A percentile compares a stretch with the other conserved stretches of the same genome.
These are phyloP conservation scores for Calonectria pseudoreteaudii DNA, from an alignment of 2,329 filamentous ascomycete species.

Conservation along the genomic window DNA sequence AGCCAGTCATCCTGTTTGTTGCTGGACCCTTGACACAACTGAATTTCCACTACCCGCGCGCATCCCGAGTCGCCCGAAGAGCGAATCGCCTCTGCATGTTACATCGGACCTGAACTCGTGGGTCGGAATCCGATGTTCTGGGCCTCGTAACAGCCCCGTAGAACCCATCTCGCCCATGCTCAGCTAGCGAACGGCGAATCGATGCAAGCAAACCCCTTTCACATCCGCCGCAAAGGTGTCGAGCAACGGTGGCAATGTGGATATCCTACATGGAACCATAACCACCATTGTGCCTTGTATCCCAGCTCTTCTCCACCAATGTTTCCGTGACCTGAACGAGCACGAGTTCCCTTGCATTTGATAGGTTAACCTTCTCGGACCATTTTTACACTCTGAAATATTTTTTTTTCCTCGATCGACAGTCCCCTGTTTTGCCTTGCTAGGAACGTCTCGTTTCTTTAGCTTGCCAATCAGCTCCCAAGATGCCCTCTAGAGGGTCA, in stretches of 20 bases:
- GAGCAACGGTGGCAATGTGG: constrained; percentile 13
- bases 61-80: neutral
- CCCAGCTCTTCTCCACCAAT: neutral
- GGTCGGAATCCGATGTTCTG: neutral
- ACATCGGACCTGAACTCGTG: constrained; percentile 9
- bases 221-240: neutral
- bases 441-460: neutral
- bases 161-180: neutral
- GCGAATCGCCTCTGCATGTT: constrained; percentile 3
- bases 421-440: neutral
- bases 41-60: constrained; percentile 9
- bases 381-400: neutral
- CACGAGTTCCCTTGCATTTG: neutral
- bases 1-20: neutral
- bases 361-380: neutral
- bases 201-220: neutral
- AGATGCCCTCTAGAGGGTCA: neutral
- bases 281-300: neutral
- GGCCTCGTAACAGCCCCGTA: neutral
- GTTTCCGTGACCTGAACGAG: neutral
- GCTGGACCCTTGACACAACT: neutral
- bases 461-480: neutral
- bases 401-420: neutral
- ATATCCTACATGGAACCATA: constrained; percentile 13
- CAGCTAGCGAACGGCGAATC: neutral